Evolutionary conservation across 2,329 filamentous ascomycete genomes (phyloP).

Genomic region (Colletotrichum truncatum): DNA sequence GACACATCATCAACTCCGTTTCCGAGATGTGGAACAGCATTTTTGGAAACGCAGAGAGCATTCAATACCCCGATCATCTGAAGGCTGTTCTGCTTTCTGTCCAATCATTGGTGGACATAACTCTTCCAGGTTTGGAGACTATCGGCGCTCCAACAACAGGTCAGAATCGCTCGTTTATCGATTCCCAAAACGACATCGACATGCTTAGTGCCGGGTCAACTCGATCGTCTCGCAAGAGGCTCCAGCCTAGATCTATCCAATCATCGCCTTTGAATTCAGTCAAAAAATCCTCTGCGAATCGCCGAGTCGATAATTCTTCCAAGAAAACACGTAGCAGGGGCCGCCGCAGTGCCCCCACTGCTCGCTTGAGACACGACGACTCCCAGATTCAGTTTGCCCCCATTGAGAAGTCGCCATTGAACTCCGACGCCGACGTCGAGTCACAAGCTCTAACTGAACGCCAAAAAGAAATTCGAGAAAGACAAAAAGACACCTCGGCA

Average conservation of each 20-base stretch:
- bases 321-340: constrained; percentile 12
- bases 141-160: constrained; percentile 48
- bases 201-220: constrained; percentile 33
- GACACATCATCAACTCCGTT: constrained; percentile 59
- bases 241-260: constrained; percentile 31
- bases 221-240: constrained; percentile 33
- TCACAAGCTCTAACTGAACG: constrained; percentile 82
- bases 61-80: constrained; percentile 73
- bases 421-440: constrained; percentile 57
- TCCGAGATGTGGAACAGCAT: constrained; percentile 73
- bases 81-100: constrained; percentile 70
- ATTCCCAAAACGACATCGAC: constrained; percentile 57
- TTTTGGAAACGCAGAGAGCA: constrained; percentile 66
- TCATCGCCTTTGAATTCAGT: constrained; percentile 43
- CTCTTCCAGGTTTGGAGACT: constrained; percentile 53
- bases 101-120: constrained; percentile 59
- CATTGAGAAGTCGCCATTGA: constrained; percentile 67
- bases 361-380: constrained; percentile 77
- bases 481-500: constrained; percentile 70
- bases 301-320: constrained; percentile 35
- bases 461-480: constrained; percentile 80
- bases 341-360: constrained; percentile 42
- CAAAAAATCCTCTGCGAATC: constrained; percentile 41
- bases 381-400: constrained; percentile 83
- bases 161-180: constrained; percentile 52